Evolutionary conservation across 2,329 filamentous ascomycete species (phyloP), one percentile per base, ranked within the genome.

Genomic region (Aspergillus ruber): DNA sequence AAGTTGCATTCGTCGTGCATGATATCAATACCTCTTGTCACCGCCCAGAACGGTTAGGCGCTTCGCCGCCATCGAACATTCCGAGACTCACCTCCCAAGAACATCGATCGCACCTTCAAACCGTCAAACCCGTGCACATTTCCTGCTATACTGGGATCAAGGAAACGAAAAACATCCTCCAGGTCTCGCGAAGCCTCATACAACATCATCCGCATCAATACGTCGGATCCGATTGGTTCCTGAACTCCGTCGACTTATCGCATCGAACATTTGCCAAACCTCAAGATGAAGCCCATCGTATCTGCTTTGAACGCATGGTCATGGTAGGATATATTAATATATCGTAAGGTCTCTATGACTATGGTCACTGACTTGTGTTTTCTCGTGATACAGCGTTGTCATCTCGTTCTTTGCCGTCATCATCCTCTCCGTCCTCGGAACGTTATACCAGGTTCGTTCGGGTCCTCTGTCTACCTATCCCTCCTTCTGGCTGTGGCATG

Each of bases 261-360:
- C 36, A 39, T 35, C 33, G 18, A 20, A 39, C 36, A 18, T 39
- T n/a, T 43, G 25, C 18, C 42, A 43, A 25, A 27, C 58, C 58
- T 70, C 75, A 81, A 63, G 65, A 96, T 96, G 90, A 96, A 96
- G 84, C 90, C 91, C 59, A 77, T 97, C 66, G 88, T 97, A 60
- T 86, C 88, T 66, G 85, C 89, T 57, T 81, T 90, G 75, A 90
- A 95, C 75, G 91, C 90, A 64, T 96, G 90, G 90, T 88, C 84
- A 76, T 95, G 90, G 90, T 96, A 77, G 65, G 82, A 17, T 39
- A 21, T 12, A 17, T 13, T 18, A 12, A 20, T 12, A 13, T 10
- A 4, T 39, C 8, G 10, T 18, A 18, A 39, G 7, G 17, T 6
- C 3, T 12, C 15, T 18, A 39, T 20, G 25, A 42, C 29, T 40